A percentile compares a stretch with the other conserved stretches of the same genome.
Evolutionary conservation across 2,329 filamentous ascomycete species (phyloP).

Genomic region (Hypoxylon sp.): DNA sequence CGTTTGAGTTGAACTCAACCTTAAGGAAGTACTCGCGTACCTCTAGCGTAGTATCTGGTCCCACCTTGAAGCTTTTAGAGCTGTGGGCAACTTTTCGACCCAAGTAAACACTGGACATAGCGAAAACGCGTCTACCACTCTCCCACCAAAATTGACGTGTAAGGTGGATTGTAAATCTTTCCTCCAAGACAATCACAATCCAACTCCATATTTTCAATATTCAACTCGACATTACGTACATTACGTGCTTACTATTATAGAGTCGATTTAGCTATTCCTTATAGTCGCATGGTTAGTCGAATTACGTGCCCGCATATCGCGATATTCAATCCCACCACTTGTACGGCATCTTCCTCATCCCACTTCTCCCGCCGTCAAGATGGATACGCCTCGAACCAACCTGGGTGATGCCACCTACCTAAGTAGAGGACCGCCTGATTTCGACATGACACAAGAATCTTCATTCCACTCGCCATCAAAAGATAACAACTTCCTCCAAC

Average conservation of each 20-base stretch:
- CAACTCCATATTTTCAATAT: neutral
- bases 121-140: slow-evolving; percentile 42
- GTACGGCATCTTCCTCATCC: slow-evolving; percentile 22
- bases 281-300: slow-evolving; percentile 39
- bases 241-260: neutral
- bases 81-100: slow-evolving; percentile 37
- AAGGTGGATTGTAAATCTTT: slow-evolving; percentile 7
- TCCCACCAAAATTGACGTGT: slow-evolving; percentile 17
- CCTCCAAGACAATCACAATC: slow-evolving; percentile 7
- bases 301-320: slow-evolving; percentile 27
- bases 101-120: slow-evolving; percentile 59
- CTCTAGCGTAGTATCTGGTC: neutral
- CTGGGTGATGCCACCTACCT: slow-evolving; percentile 87
- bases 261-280: slow-evolving; percentile 20
- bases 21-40: neutral
- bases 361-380: slow-evolving; percentile 40
- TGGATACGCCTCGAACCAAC: slow-evolving; percentile 91
- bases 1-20: neutral
- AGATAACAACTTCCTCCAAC: slow-evolving; percentile 81
- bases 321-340: slow-evolving; percentile 26
- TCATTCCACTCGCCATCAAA: slow-evolving; percentile 88
- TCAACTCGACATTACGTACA: neutral
- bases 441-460: slow-evolving; percentile 88
- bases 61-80: slow-evolving; percentile 3
- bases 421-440: slow-evolving; percentile 73